Percentiles rank a stretch among this genome's conserved stretches.
Conservation (phyloP, 768 basidiomycete species). For the Boletus fagicola region DNA sequence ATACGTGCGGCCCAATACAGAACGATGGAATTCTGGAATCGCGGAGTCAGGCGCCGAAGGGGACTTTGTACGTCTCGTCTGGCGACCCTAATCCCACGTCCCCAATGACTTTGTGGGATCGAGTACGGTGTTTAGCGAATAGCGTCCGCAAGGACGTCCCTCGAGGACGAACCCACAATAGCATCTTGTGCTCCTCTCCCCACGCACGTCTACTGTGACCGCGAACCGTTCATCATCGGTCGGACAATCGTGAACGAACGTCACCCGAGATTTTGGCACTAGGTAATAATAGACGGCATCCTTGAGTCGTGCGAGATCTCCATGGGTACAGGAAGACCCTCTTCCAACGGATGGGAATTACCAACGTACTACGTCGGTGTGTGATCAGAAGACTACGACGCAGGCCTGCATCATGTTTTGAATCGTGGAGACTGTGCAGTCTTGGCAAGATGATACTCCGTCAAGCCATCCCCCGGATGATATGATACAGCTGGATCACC, state of each 20-base stretch:
- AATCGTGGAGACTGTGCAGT: background rate
- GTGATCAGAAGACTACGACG: background rate
- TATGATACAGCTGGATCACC: background rate
- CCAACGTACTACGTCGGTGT: background rate
- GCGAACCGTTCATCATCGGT: background rate
- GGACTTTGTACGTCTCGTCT: background rate
- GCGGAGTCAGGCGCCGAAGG: background rate
- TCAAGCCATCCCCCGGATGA: background rate
- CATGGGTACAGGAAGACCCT: background rate
- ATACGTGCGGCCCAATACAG: background rate
- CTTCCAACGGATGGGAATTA: background rate
- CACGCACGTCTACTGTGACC: background rate
- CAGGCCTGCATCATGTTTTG: background rate
- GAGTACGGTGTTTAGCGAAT: background rate
- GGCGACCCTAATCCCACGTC: background rate
- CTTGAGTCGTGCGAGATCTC: conserved; percentile 5
- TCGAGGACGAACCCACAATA: background rate
- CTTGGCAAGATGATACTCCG: background rate
- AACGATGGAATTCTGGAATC: background rate
- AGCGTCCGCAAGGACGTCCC: background rate
- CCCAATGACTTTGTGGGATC: background rate
- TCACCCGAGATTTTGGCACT: background rate
- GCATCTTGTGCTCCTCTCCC: background rate
- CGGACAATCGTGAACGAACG: background rate
- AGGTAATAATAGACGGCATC: background rate